Base-by-base conservation (phyloP, 306 rosid genomes). In the Quercus robur region DNA sequence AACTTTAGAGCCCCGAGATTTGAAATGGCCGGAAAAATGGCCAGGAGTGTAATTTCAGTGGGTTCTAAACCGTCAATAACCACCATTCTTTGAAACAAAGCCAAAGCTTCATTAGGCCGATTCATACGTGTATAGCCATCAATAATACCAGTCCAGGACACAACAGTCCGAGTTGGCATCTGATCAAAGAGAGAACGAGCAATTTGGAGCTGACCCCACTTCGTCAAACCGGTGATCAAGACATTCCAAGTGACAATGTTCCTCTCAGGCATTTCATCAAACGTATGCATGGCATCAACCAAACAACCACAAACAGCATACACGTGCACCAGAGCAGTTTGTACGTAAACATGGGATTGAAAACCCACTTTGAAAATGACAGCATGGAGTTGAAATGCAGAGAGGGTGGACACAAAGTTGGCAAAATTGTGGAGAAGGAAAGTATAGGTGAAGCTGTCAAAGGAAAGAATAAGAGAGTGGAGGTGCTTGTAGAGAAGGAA, bases 181-280 rank as follows among this genome's bases (percentile, higher is more conserved):
- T 28, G 79, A 76, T 82, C 66, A 83, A 92, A 92, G 9, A 90
- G 76, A 17, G 81, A 87, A 18, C 81, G 56, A 78, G 95, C 92
- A 19, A 78, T 75, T 63, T 76, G 78, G 78, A 92, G 82, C 82
- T 92, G 86, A 54, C 92, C 90, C 86, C 90, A 82, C 80, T 82
- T 89, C 6, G 83, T 30, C 81, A 90, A 87, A 77, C 93, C 90
- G 7, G 84, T 74, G 66, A 92, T 85, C 76, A 86, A 79, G 68
- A 89, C 93, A 85, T 92, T 92, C 92, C 97, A 92, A n/a, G 88
- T 87, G 38, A 92, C 90, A 2, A 56, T 55, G 76, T 58, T 92
- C 74, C 86, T 85, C 0, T 82, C 75, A 11, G 90, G 87, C 91
- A 90, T 92, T 80, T 87, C 83, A 1, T 85, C 59, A 44, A 92